Evolutionary conservation across 805 yeast species (phyloP), one percentile per base, ranked within the genome.

Genomic region (Teunomyces kruisii): DNA sequence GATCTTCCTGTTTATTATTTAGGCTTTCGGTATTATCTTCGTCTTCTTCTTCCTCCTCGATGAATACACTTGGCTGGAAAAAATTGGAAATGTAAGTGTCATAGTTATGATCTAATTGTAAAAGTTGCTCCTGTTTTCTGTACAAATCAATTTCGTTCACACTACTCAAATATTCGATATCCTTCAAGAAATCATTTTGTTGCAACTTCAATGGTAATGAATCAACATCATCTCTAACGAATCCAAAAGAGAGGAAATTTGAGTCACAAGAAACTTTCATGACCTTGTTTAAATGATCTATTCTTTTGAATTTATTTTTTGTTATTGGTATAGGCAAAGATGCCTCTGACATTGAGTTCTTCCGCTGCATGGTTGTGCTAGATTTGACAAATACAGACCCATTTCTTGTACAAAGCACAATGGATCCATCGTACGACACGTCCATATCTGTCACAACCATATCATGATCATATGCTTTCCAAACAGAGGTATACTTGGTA

Each of bases 381-480:
- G 65, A 52, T 10, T 66, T 75, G 51, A 70, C 68, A 52, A 78
- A 88, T 0, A 79, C 87, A 16, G 84, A 76, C 0, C 97, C 97
- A 40, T 81, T 80, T 15, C 70, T 61, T 0, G 94, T 84, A 50
- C 86, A 78, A 1, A 91, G 59, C 1, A 90, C 68, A 2, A 88
- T 61, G 0, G 87, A 80, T 0, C 95, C 95, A 55, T 84, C 86
- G 13, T 65, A 68, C 2, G 86, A 78, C 36, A 84, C 73, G 55
- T 83, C 92, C 27, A 86, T 76, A 63, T 88, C 96, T 3, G 67
- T 68, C 39, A 80, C 88, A 44, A 68, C 71, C 74, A 80, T 65
- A 52, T 79, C 83, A 9, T 64, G 59, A 40, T 78, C 79, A 44
- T 78, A 72, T 0, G 91, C 87, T 27, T 65, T 73, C 92, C 94